Percentiles rank a stretch among this genome's conserved stretches.
Conservation (phyloP, 257 asterid genomes). For the Fraxinus americana region DNA sequence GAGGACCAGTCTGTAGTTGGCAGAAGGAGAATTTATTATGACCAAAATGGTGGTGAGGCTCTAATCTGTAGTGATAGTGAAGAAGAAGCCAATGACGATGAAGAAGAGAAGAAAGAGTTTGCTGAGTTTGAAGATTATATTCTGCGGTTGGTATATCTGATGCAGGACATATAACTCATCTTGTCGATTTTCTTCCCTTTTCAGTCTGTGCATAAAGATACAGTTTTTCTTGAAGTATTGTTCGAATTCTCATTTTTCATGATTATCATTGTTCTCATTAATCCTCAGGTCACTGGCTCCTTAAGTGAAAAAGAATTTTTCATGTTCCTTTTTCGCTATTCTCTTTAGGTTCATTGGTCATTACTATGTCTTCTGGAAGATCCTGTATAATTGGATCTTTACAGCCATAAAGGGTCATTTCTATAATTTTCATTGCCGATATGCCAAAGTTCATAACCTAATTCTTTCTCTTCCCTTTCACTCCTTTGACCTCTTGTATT, state of each 20-base stretch:
- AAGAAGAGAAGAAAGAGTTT: conserved; percentile 89
- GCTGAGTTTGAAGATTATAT: conserved; percentile 81
- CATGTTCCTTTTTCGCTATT: not conserved
- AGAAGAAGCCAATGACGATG: conserved; percentile 78
- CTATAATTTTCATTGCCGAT: not conserved
- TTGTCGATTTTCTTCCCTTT: not conserved
- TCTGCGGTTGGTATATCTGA: conserved; percentile 68
- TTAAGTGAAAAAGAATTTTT: not conserved
- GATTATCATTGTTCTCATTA: not conserved
- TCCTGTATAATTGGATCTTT: not conserved
- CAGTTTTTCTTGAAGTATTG: not conserved
- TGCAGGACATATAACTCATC: conserved; percentile 6
- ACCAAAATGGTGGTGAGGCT: conserved; percentile 89
- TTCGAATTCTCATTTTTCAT: not conserved
- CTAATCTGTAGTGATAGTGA: conserved; percentile 96
- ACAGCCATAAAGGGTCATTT: not conserved
- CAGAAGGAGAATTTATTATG: conserved; percentile 96
- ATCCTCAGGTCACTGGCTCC: not conserved
- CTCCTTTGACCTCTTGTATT: not conserved
- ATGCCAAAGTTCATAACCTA: not conserved
- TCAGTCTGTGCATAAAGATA: not conserved
- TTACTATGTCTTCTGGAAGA: not conserved
- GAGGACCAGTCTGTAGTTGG: conserved; percentile 97
- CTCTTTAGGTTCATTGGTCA: not conserved
- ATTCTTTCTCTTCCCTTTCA: not conserved